Evolutionary conservation across 805 yeast genomes (phyloP).

Genomic region (Candida railenensis): DNA sequence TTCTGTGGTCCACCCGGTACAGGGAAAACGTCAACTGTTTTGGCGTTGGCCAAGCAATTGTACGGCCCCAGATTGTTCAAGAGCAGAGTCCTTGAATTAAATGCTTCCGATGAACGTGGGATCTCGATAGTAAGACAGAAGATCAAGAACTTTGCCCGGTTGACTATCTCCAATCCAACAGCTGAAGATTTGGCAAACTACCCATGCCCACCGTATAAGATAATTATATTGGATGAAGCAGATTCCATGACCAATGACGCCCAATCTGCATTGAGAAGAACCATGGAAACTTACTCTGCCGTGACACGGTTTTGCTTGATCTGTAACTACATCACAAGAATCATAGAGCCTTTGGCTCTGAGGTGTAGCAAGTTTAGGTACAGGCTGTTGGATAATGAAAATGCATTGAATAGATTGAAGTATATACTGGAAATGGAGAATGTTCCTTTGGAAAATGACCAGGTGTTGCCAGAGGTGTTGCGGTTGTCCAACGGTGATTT

Average conservation of each 20-base stretch:
- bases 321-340: constrained; percentile 94
- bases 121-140: constrained; percentile 84
- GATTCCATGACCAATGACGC: constrained; percentile 98
- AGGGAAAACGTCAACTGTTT: constrained; percentile 85
- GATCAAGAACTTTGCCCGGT: constrained; percentile 81
- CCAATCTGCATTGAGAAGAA: constrained; percentile 90
- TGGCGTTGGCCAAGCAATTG: constrained; percentile 77
- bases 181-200: constrained; percentile 65
- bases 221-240: constrained; percentile 91
- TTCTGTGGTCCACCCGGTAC: constrained; percentile 96
- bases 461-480: constrained; percentile 61
- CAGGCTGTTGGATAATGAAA: constrained; percentile 66
- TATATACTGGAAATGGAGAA: constrained; percentile 51
- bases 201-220: constrained; percentile 96
- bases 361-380: constrained; percentile 95
- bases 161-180: constrained; percentile 79
- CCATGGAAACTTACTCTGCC: constrained; percentile 86
- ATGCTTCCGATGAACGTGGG: constrained; percentile 92
- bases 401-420: constrained; percentile 68
- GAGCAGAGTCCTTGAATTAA: constrained; percentile 73
- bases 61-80: constrained; percentile 70
- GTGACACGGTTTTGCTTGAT: constrained; percentile 90
- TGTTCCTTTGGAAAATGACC: constrained; percentile 20
- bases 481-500: constrained; percentile 85
- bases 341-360: constrained; percentile 94